A percentile compares a stretch with the other conserved stretches of the same genome.
These are phyloP conservation scores for Fusarium neocosmosporiellum DNA, from an alignment of 2,329 filamentous ascomycete genomes.

Conservation along the genomic window DNA sequence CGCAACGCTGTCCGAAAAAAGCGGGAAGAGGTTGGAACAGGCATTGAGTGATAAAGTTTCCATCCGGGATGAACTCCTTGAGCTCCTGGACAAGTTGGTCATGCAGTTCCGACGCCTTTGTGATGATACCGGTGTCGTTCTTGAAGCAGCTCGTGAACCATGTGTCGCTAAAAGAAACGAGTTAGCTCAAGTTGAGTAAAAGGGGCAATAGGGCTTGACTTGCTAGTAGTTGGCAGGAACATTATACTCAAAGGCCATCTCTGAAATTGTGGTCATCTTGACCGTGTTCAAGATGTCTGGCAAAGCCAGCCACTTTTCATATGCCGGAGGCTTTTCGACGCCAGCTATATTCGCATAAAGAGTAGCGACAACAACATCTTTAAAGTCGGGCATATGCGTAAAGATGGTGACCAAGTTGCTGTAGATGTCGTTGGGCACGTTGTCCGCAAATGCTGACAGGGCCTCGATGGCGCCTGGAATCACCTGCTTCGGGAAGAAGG, in stretches of 20 bases:
- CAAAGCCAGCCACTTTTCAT: slow-evolving; percentile 31
- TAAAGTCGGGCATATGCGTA: slow-evolving; percentile 20
- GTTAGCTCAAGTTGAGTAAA: background rate
- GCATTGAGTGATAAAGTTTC: slow-evolving; percentile 28
- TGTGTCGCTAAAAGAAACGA: slow-evolving; percentile 5
- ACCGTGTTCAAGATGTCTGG: slow-evolving; percentile 26
- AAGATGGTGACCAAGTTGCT: slow-evolving; percentile 26
- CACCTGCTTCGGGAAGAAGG: slow-evolving; percentile 19
- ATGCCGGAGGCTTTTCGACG: slow-evolving; percentile 19
- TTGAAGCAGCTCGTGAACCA: slow-evolving; percentile 33
- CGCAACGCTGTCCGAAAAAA: slow-evolving; percentile 20
- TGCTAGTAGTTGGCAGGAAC: slow-evolving; percentile 27
- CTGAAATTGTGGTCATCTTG: slow-evolving; percentile 25
- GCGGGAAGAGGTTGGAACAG: slow-evolving; percentile 22
- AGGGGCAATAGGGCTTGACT: background rate
- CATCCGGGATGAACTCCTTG: slow-evolving; percentile 20
- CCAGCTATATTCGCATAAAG: slow-evolving; percentile 28
- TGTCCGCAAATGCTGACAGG: slow-evolving; percentile 12
- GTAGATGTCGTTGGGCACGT: slow-evolving; percentile 18
- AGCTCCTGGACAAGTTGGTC: slow-evolving; percentile 21
- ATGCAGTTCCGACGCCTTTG: slow-evolving; percentile 24
- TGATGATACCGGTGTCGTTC: slow-evolving; percentile 23
- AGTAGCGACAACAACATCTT: slow-evolving; percentile 17
- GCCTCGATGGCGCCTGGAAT: slow-evolving; percentile 22
- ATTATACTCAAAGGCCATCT: slow-evolving; percentile 35